Base-by-base conservation (phyloP, 257 asterid species). In the Phtheirospermum japonicum region DNA sequence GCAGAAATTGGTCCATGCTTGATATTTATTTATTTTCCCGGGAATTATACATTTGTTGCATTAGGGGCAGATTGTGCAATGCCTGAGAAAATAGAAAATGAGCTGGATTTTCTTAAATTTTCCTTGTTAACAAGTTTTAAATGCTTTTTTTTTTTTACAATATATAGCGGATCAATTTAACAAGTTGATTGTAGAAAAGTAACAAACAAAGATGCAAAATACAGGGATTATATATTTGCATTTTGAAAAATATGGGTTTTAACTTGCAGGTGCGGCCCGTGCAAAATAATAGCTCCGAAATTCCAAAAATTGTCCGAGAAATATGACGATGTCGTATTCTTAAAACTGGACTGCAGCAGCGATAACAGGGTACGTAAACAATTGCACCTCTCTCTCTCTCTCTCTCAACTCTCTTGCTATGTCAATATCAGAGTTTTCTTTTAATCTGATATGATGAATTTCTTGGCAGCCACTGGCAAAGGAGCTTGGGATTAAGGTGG, bases 321-420 rank as follows among this genome's bases (percentile, higher is more conserved):
- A 56, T 83, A 93, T 64, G 62, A 69, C 0, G 95, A 89, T 37
- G 95, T 83, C 40, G 63, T 89, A 70, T 93, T 93, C 81, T 80
- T 93, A 55, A 93, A 93, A 84, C 85, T 93, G 59, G 99, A 93
- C 73, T 93, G 99, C 86, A 89, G 85, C 86, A 80, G 83, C 71
- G 94, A 89, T 1, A 93, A 93, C 79, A 89, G 37, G 95, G 97
- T 89, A 9, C 7, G 45, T 39, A 39, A 20, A 2, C 4, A 7
- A 26, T 9, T 14, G 5, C 7, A 45, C 14, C 8, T 14, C 9
- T 39, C 0, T 39, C 9, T 36, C 42, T 36, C 9, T 6, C 42
- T 36, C 43, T n/a, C 48, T 11, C 43, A 1, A 23, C 28, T 0
- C 43, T 37, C 17, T 12, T 2, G 12, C 6, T 40, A 12, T 40